phyloP scores from a whole-genome alignment of 345 rosid species.

The Erucastrum elatum region DNA sequence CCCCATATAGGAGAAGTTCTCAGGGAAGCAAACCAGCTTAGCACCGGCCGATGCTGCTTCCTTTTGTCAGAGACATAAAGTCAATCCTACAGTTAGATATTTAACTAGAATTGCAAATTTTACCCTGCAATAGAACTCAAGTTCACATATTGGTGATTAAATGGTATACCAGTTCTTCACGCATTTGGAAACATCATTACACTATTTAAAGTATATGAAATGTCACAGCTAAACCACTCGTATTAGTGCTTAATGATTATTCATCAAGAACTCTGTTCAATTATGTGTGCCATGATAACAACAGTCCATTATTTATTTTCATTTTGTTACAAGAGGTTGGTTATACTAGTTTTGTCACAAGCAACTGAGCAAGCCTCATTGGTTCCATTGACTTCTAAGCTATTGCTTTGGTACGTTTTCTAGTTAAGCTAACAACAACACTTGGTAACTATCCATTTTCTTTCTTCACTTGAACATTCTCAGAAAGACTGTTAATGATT shows the following conservation, averaged over 20 bases:
- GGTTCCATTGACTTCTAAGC: no score
- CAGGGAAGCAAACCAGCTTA: constrained; percentile 86
- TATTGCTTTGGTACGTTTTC: no score
- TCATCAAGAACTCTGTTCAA: neutral
- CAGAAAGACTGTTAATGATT: neutral
- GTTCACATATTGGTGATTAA: neutral
- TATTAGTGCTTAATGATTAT: no score
- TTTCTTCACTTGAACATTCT: neutral
- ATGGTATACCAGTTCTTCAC: neutral
- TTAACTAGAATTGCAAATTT: neutral
- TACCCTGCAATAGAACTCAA: neutral
- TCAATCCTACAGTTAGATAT: constrained; percentile 3
- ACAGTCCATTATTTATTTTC: no score
- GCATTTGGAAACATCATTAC: neutral
- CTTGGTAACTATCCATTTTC: neutral
- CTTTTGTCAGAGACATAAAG: constrained; percentile 35
- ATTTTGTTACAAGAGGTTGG: no score
- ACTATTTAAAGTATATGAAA: neutral
- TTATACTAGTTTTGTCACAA: no score
- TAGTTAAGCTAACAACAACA: no score
- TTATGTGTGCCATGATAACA: neutral
- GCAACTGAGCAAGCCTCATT: no score
- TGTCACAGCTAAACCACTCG: neutral
- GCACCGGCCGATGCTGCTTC: constrained; percentile 87
- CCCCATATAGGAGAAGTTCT: constrained; percentile 76